Evolutionary conservation across 495 filamentous ascomycete genomes (phyloP).

Genomic region (Aspergillus panamensis): DNA sequence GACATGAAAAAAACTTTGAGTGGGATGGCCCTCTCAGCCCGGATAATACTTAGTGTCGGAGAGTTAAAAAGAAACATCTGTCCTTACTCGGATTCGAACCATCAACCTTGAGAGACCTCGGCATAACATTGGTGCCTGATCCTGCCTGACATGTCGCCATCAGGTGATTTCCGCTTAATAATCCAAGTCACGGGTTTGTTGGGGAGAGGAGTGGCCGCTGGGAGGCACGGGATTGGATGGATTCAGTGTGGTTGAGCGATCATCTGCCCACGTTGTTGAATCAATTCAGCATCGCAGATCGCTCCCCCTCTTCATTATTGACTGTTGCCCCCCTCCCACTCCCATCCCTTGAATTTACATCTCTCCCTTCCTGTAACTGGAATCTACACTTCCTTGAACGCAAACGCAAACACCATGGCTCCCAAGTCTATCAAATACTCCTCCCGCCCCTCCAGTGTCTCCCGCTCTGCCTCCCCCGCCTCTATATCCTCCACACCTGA

Average conservation of each 20-base stretch:
- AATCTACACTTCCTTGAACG: background rate
- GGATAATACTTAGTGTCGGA: too few relatives aligned
- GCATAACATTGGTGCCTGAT: constrained; percentile 5
- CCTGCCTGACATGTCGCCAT: background rate
- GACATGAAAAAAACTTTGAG: background rate
- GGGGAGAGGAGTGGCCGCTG: background rate
- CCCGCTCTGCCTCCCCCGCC: constrained; percentile 15
- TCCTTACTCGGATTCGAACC: constrained; percentile 3
- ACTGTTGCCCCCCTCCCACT: background rate
- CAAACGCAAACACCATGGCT: constrained; percentile 21
- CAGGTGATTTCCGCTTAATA: background rate
- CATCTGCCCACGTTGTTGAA: constrained; percentile 12
- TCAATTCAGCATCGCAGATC: constrained; percentile 13
- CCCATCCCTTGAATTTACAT: constrained; percentile 1
- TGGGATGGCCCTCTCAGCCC: too few relatives aligned
- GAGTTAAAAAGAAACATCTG: too few relatives aligned
- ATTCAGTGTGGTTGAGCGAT: constrained; percentile 16
- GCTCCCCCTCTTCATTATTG: constrained; percentile 9
- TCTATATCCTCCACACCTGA: constrained; percentile 11
- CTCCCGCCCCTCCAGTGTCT: constrained; percentile 16
- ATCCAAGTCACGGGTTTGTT: background rate
- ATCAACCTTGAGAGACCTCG: background rate
- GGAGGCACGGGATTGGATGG: background rate
- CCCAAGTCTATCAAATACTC: constrained; percentile 16
- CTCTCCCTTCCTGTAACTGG: background rate